Conservation (phyloP, 768 basidiomycete genomes). For the Auriculariales sp. region DNA sequence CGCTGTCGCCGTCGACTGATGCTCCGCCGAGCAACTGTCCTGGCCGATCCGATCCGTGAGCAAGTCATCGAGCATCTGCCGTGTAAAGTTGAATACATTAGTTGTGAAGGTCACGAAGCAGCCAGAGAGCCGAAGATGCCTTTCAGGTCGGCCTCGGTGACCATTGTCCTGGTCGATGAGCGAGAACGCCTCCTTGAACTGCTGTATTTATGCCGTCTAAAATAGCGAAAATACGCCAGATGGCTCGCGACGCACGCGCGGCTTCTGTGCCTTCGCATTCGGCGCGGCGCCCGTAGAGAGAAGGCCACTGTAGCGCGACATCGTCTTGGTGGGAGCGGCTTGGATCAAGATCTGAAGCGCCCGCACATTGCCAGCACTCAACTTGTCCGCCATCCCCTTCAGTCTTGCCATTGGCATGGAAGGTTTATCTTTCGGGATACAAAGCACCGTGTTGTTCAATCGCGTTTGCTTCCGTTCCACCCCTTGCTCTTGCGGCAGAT, state of each 20-base stretch:
- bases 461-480: no score
- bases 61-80: slow-evolving; percentile 52
- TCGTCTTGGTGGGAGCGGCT: slow-evolving; percentile 19
- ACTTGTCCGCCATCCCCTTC: no score
- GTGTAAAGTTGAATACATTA: slow-evolving; percentile 73
- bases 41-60: slow-evolving; percentile 62
- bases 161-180: slow-evolving; percentile 88
- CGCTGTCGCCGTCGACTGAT: slow-evolving; percentile 22
- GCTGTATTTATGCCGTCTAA: slow-evolving; percentile 75
- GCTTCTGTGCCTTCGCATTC: slow-evolving; percentile 40
- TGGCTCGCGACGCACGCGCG: slow-evolving; percentile 60
- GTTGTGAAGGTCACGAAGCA: not conserved
- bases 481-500: no score
- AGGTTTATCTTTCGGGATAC: no score
- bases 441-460: no score
- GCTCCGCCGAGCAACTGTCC: slow-evolving; percentile 26
- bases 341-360: no score
- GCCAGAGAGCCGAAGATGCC: slow-evolving; percentile 72
- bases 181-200: slow-evolving; percentile 92
- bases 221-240: slow-evolving; percentile 78
- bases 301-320: slow-evolving; percentile 53
- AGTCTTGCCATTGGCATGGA: no score
- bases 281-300: slow-evolving; percentile 45
- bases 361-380: no score
- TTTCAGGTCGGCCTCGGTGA: slow-evolving; percentile 68